These are phyloP conservation scores for Grosmannia penicillata DNA, from an alignment of 2,329 filamentous ascomycete species.

Conservation along the genomic window DNA sequence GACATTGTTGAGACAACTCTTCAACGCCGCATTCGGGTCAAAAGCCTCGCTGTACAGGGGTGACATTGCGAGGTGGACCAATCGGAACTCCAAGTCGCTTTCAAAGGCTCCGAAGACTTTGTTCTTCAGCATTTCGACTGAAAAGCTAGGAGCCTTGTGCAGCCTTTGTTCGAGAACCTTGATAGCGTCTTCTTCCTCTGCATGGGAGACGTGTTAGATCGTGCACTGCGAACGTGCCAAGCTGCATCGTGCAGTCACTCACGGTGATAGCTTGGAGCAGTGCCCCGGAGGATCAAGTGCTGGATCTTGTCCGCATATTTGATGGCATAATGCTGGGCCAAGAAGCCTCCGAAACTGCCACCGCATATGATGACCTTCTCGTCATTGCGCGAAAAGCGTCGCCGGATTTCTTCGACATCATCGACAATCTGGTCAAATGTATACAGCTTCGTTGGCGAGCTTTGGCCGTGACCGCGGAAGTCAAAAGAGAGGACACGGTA, in stretches of 20 bases:
- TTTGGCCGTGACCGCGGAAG: conserved; percentile 21
- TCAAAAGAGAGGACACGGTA: conserved; percentile 21
- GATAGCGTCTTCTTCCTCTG: conserved; percentile 19
- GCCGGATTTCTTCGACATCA: conserved; percentile 19
- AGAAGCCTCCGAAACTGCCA: conserved; percentile 24
- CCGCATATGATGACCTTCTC: conserved; percentile 19
- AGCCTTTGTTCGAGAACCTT: conserved; percentile 16
- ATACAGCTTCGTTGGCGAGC: conserved; percentile 19
- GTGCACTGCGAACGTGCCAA: no score
- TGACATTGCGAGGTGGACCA: conserved; percentile 21
- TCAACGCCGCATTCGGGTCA: conserved; percentile 18
- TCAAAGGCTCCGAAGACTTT: conserved; percentile 23
- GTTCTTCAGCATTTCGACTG: conserved; percentile 20
- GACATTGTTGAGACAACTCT: conserved; percentile 15
- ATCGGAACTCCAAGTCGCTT: conserved; percentile 21
- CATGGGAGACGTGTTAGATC: neutral
- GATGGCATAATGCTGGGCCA: conserved; percentile 24
- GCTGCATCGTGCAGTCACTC: neutral
- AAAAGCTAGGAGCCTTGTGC: conserved; percentile 19
- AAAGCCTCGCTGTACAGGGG: conserved; percentile 22
- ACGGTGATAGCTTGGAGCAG: conserved; percentile 21
- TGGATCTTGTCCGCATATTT: conserved; percentile 17
- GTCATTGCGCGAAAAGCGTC: conserved; percentile 13
- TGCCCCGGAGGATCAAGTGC: conserved; percentile 21
- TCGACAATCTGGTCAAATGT: conserved; percentile 22